Percentiles rank a stretch among this genome's conserved stretches.
These are phyloP conservation scores for Penicillium sclerotiorum DNA, from an alignment of 2,329 filamentous ascomycete species.

Conservation along the genomic window DNA sequence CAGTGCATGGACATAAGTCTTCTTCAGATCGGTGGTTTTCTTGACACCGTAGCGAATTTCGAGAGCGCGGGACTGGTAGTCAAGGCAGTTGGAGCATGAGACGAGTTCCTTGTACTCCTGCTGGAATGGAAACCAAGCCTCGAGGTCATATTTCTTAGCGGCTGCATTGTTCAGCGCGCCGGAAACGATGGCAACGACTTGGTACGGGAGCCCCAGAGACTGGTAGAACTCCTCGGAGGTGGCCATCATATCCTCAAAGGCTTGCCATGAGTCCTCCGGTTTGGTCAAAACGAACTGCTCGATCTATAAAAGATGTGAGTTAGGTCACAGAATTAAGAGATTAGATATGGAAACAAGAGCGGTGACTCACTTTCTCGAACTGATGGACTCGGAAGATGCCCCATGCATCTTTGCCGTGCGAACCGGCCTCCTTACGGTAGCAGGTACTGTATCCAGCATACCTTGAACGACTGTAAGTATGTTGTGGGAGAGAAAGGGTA, in stretches of 20 bases:
- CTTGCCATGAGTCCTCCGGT: constrained; percentile 88
- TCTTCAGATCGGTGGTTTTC: constrained; percentile 79
- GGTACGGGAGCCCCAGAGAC: constrained; percentile 84
- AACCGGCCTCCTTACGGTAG: constrained; percentile 92
- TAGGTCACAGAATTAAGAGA: background rate
- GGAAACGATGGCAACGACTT: constrained; percentile 92
- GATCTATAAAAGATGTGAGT: constrained; percentile 48
- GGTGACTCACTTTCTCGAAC: constrained; percentile 75
- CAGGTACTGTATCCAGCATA: constrained; percentile 92
- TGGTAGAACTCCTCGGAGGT: constrained; percentile 95
- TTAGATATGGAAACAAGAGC: background rate
- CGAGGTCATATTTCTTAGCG: constrained; percentile 91
- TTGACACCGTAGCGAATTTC: constrained; percentile 92
- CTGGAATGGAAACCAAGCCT: constrained; percentile 96
- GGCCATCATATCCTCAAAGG: constrained; percentile 89
- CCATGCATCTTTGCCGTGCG: constrained; percentile 92
- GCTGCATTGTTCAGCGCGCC: constrained; percentile 89
- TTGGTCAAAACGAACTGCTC: constrained; percentile 81
- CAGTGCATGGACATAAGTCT: constrained; percentile 91
- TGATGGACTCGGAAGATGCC: constrained; percentile 98
- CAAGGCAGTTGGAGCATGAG: constrained; percentile 96
- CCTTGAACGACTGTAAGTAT: constrained; percentile 31
- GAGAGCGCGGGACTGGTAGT: constrained; percentile 92
- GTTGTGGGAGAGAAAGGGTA: too few relatives aligned
- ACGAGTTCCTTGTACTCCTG: constrained; percentile 98